Evolutionary conservation across 805 yeast species (phyloP).

Genomic region (Lipomyces starkeyi): DNA sequence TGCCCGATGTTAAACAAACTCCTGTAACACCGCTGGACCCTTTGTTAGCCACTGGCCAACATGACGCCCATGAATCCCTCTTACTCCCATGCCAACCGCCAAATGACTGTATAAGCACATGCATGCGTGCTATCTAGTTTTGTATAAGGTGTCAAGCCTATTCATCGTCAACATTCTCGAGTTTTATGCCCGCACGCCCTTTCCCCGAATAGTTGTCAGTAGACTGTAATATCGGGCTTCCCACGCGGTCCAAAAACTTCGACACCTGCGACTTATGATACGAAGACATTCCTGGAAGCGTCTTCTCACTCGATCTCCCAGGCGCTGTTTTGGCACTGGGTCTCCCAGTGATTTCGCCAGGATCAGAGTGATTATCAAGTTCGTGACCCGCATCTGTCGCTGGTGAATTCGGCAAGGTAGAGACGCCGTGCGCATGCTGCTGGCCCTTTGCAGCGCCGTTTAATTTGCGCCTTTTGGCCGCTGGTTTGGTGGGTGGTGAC

Average conservation of each 20-base stretch:
- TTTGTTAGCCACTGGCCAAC: not conserved
- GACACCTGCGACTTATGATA: slow-evolving; percentile 28
- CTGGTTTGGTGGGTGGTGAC: slow-evolving; percentile 21
- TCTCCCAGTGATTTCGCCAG: slow-evolving; percentile 6
- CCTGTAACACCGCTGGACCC: not conserved
- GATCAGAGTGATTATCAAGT: slow-evolving; percentile 17
- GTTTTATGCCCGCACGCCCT: not conserved
- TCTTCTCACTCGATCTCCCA: slow-evolving; percentile 22
- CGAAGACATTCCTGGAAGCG: slow-evolving; percentile 24
- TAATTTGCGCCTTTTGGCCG: slow-evolving; percentile 23
- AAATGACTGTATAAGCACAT: not conserved
- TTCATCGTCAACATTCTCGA: not conserved
- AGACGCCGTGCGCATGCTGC: slow-evolving; percentile 12
- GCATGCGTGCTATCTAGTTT: not conserved
- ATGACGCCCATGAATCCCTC: not conserved
- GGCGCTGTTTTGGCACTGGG: not conserved
- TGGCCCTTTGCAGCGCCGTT: slow-evolving; percentile 15
- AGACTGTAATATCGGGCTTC: slow-evolving; percentile 21
- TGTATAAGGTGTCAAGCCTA: not conserved
- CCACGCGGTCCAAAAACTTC: slow-evolving; percentile 29
- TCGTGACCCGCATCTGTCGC: slow-evolving; percentile 5
- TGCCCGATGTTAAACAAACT: not conserved
- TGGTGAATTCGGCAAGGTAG: slow-evolving; percentile 17
- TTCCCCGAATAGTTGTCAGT: not conserved
- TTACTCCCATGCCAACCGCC: not conserved